A percentile compares a stretch with the other conserved stretches of the same genome.
phyloP scores from a whole-genome alignment of 148 eudicot species.

The Rhododendron ferrugineum region DNA sequence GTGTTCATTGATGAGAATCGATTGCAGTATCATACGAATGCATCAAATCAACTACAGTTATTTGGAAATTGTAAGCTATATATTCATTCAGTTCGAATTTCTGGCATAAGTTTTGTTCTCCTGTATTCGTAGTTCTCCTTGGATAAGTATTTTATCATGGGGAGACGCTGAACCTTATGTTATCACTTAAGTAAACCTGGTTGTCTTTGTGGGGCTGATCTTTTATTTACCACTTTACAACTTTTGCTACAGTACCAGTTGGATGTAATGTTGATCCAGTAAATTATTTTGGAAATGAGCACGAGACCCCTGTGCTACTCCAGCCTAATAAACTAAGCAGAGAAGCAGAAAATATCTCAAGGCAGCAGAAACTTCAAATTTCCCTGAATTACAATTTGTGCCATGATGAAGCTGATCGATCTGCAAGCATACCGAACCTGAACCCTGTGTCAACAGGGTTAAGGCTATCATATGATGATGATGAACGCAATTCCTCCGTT shows the following conservation, averaged over 20 bases:
- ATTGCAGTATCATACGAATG: conserved; percentile 52
- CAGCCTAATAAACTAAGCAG: conserved; percentile 55
- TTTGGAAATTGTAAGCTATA: conserved; percentile 43
- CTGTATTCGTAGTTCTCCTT: not conserved
- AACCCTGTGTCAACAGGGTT: conserved; percentile 87
- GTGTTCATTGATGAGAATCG: conserved; percentile 58
- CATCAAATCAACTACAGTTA: conserved; percentile 73
- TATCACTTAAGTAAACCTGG: not conserved
- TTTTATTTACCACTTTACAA: not conserved
- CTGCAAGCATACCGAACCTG: conserved; percentile 53
- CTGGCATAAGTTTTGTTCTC: not conserved
- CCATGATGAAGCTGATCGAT: conserved; percentile 56
- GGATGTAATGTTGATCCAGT: conserved; percentile 61
- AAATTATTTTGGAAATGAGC: conserved; percentile 72
- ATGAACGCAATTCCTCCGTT: conserved; percentile 85
- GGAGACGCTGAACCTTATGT: not conserved
- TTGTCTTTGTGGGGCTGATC: not conserved
- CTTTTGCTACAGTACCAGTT: conserved; percentile 46
- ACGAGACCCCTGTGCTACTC: conserved; percentile 34
- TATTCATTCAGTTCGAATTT: not conserved
- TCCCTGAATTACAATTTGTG: conserved; percentile 52
- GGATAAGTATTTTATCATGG: not conserved
- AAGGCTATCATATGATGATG: conserved; percentile 84
- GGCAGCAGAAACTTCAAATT: conserved; percentile 74
- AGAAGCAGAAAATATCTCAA: conserved; percentile 53